Conservation (phyloP, 768 basidiomycete genomes). For the Lactarius hatsudake region DNA sequence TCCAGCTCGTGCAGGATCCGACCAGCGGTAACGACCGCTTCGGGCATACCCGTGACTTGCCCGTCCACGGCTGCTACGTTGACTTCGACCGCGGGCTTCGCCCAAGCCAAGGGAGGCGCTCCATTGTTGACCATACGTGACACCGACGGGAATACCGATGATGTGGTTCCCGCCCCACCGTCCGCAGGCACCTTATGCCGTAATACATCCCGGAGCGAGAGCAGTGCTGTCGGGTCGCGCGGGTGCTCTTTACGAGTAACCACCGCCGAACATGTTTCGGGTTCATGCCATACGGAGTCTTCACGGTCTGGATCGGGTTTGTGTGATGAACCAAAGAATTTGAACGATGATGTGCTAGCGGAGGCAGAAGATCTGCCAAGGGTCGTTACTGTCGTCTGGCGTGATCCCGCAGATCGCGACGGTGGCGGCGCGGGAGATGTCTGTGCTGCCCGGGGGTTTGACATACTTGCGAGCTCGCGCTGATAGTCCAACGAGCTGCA, state of each 20-base stretch:
- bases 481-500: conserved; percentile 60
- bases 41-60: conserved; percentile 39
- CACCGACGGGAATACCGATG: conserved; percentile 28
- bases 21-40: conserved; percentile 40
- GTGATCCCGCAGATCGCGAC: background rate
- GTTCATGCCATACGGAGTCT: conserved; percentile 55
- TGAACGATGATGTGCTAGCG: conserved; percentile 41
- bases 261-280: conserved; percentile 57
- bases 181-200: conserved; percentile 50
- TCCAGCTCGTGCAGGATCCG: conserved; percentile 49
- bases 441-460: background rate
- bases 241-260: conserved; percentile 64
- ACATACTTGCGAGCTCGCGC: conserved; percentile 38
- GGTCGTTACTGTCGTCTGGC: conserved; percentile 24
- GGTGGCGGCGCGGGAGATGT: background rate
- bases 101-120: conserved; percentile 43
- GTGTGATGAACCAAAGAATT: conserved; percentile 44
- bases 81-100: conserved; percentile 58
- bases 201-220: conserved; percentile 61
- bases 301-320: conserved; percentile 62
- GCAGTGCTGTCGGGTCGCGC: conserved; percentile 53
- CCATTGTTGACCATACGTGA: conserved; percentile 27
- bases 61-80: conserved; percentile 52
- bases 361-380: conserved; percentile 30
- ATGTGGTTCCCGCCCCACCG: conserved; percentile 25